These are phyloP conservation scores for Aspergillus sp. DNA, from an alignment of 2,329 filamentous ascomycete genomes.

Conservation along the genomic window DNA sequence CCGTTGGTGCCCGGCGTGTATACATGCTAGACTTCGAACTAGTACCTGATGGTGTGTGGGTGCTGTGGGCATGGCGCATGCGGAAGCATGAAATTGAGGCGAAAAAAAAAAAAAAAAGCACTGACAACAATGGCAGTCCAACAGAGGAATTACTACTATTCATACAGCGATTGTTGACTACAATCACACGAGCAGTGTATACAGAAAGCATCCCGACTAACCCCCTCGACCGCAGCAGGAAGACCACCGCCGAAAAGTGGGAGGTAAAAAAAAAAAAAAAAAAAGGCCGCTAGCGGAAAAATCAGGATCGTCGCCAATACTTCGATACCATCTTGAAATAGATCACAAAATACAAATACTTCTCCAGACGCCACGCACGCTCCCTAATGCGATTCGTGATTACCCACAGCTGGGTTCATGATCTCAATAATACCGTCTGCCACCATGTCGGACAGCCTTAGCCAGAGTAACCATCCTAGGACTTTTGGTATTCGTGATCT, in stretches of 20 bases:
- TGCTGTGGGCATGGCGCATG: background rate
- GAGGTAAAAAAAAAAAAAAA: too few relatives aligned
- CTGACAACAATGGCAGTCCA: background rate
- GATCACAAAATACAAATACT: background rate
- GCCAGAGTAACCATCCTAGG: too few relatives aligned
- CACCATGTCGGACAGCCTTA: background rate
- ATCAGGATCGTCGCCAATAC: background rate
- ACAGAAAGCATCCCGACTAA: background rate
- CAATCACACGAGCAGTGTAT: background rate
- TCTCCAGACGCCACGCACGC: background rate
- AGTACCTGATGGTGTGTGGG: background rate
- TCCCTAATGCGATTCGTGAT: background rate
- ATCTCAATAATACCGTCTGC: background rate
- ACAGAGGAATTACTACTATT: background rate
- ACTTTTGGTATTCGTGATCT: too few relatives aligned
- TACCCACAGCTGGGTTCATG: background rate
- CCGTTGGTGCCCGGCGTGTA: background rate
- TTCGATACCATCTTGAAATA: background rate
- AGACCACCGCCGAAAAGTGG: too few relatives aligned
- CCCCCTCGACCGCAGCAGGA: background rate
- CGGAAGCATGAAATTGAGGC: background rate
- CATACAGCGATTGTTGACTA: too few relatives aligned
- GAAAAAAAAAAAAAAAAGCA: background rate
- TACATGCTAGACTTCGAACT: background rate
- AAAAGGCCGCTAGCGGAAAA: background rate